These are phyloP conservation scores for Teratosphaeria zuluensis DNA, from an alignment of 2,329 filamentous ascomycete genomes.

Conservation along the genomic window DNA sequence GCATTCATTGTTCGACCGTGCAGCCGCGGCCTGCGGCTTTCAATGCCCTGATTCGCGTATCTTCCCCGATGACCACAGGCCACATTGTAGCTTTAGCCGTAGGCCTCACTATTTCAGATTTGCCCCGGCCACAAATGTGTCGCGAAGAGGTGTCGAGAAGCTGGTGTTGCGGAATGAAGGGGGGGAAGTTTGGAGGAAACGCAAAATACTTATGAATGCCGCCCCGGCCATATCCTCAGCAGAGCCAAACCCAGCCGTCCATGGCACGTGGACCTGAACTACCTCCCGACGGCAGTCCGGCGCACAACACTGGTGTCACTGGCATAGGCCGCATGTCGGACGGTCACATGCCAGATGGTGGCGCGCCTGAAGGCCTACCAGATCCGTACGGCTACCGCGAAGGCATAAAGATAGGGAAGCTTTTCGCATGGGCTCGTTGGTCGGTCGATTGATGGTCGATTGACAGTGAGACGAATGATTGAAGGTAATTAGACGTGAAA, in stretches of 20 bases:
- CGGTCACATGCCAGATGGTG: too few species aligned
- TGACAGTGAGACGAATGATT: too few species aligned
- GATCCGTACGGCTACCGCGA: too few species aligned
- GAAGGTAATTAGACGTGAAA: too few species aligned
- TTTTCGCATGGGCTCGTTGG: background rate
- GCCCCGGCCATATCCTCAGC: too few species aligned
- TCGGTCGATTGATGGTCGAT: background rate
- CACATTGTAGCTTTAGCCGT: background rate
- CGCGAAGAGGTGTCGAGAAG: background rate
- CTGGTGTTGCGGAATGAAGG: background rate
- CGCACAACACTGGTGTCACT: too few species aligned
- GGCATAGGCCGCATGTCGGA: too few species aligned
- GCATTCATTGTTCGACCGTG: background rate
- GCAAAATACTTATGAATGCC: background rate
- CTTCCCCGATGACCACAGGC: background rate
- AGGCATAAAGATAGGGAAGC: too few species aligned
- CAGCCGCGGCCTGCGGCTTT: background rate
- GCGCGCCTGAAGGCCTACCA: too few species aligned
- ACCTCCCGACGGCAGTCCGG: too few species aligned
- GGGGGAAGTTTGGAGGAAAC: background rate
- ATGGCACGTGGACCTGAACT: too few species aligned
- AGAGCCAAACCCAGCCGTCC: too few species aligned
- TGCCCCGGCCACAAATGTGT: background rate
- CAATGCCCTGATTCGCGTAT: background rate
- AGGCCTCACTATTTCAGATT: background rate